These are phyloP conservation scores for Fusarium decemcellulare DNA, from an alignment of 2,329 filamentous ascomycete species.

Conservation along the genomic window DNA sequence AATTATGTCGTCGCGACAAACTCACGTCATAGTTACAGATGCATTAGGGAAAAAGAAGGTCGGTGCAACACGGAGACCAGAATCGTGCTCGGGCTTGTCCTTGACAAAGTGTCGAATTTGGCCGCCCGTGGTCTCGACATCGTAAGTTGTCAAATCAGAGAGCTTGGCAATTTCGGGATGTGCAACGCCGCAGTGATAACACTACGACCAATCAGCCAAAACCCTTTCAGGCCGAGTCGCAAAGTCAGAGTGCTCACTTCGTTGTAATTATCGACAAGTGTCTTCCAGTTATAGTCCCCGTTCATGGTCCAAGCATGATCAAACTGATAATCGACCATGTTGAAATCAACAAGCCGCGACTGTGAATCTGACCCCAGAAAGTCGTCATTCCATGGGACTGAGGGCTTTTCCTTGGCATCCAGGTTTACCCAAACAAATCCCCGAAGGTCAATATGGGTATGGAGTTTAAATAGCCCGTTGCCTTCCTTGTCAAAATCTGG, in stretches of 20 bases:
- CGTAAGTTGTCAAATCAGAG: conserved; percentile 11
- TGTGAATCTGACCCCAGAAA: conserved; percentile 63
- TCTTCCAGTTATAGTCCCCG: conserved; percentile 72
- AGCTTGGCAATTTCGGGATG: conserved; percentile 33
- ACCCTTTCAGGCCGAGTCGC: not conserved
- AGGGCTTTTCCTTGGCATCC: conserved; percentile 59
- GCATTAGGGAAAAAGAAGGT: conserved; percentile 38
- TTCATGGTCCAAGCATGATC: conserved; percentile 71
- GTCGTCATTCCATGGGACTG: conserved; percentile 65
- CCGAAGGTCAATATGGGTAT: conserved; percentile 64
- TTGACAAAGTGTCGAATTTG: conserved; percentile 36
- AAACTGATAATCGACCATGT: conserved; percentile 67
- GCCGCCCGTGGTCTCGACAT: conserved; percentile 22
- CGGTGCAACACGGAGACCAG: conserved; percentile 10
- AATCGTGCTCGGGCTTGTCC: conserved; percentile 17
- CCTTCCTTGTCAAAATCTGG: conserved; percentile 67
- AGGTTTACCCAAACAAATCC: conserved; percentile 73
- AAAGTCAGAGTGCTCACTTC: conserved; percentile 49
- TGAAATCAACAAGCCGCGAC: conserved; percentile 58
- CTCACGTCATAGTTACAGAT: conserved; percentile 35
- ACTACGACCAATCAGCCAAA: not conserved
- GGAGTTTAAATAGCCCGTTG: conserved; percentile 68
- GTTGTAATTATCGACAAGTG: conserved; percentile 74
- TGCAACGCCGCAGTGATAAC: conserved; percentile 33
- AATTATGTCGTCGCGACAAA: not conserved